These are phyloP conservation scores for Talaromyces funiculosus DNA, from an alignment of 2,329 filamentous ascomycete genomes.

Conservation along the genomic window DNA sequence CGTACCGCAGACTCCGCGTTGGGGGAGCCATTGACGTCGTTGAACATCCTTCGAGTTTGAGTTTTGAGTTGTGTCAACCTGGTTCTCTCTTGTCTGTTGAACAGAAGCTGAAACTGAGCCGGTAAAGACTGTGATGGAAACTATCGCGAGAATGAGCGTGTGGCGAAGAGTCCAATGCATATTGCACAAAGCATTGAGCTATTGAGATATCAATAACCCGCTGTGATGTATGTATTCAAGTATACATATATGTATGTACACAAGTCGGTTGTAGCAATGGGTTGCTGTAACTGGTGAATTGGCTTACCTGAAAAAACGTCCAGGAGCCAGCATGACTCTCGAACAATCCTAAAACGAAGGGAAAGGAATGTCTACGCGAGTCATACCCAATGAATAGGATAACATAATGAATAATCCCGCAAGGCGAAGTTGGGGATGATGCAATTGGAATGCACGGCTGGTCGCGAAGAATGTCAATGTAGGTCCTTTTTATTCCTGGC, in stretches of 20 bases:
- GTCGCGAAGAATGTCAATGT: slow-evolving; percentile 7
- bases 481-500: neutral
- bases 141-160: slow-evolving; percentile 9
- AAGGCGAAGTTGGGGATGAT: neutral
- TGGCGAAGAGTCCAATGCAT: slow-evolving; percentile 10
- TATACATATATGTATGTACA: neutral
- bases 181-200: neutral
- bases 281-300: neutral
- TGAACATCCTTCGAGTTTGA: neutral
- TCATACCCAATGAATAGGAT: neutral
- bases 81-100: neutral
- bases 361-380: slow-evolving; percentile 2
- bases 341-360: neutral
- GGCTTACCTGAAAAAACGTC: neutral
- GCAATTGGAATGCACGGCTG: slow-evolving; percentile 16
- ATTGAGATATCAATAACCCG: neutral
- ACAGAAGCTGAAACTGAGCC: neutral
- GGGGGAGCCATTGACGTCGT: neutral
- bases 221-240: neutral
- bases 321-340: neutral
- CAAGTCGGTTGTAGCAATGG: neutral
- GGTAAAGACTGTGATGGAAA: slow-evolving; percentile 1
- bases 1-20: slow-evolving; percentile 26
- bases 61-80: neutral
- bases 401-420: neutral